These are phyloP conservation scores for Podaxis pistillaris DNA, from an alignment of 768 basidiomycete genomes.

Conservation along the genomic window DNA sequence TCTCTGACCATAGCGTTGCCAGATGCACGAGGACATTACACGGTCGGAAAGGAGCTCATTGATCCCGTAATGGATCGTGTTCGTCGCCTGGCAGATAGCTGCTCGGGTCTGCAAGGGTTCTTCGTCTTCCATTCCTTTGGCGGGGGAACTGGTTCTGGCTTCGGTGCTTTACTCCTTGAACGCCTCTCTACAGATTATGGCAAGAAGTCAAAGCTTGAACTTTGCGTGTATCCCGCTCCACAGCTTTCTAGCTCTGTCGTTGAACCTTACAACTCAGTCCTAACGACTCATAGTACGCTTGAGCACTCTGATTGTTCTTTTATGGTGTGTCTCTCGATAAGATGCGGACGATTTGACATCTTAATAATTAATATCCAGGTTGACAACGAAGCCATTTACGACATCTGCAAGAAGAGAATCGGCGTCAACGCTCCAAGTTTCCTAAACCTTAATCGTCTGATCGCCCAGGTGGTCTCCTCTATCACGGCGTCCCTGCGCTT, in stretches of 20 bases:
- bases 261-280: slow-evolving; percentile 97
- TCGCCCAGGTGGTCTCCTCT: slow-evolving; percentile 98
- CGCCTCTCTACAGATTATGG: slow-evolving; percentile 96
- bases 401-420: slow-evolving; percentile 97
- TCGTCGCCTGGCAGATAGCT: slow-evolving; percentile 94
- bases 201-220: slow-evolving; percentile 98
- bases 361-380: slow-evolving; percentile 46
- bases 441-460: slow-evolving; percentile 92
- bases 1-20: slow-evolving; percentile 18
- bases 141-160: slow-evolving; percentile 98
- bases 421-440: slow-evolving; percentile 84
- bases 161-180: slow-evolving; percentile 95
- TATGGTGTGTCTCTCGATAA: slow-evolving; percentile 60
- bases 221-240: slow-evolving; percentile 95
- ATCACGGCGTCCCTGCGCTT: slow-evolving; percentile 97
- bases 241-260: slow-evolving; percentile 92
- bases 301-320: slow-evolving; percentile 99
- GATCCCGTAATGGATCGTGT: slow-evolving; percentile 96
- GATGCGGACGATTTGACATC: neutral
- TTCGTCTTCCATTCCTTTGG: slow-evolving; percentile 99
- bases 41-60: slow-evolving; percentile 97
- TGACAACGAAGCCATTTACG: slow-evolving; percentile 99
- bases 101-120: slow-evolving; percentile 95
- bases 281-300: slow-evolving; percentile 98
- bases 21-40: slow-evolving; percentile 99